Conservation (phyloP, 495 filamentous ascomycete species). For the Letharia columbiana region DNA sequence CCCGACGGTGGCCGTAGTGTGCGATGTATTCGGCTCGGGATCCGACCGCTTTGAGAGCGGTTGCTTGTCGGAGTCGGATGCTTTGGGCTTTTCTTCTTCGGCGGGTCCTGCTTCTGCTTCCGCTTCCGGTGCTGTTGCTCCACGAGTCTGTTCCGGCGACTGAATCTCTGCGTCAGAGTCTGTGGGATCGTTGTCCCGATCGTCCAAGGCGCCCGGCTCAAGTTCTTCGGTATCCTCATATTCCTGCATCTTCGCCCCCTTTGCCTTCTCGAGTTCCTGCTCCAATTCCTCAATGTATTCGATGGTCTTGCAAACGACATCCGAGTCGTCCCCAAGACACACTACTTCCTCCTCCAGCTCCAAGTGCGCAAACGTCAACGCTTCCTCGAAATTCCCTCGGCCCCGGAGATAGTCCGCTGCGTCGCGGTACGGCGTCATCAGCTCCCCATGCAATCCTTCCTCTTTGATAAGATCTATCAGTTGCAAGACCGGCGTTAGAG, state of each 20-base stretch:
- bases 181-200: too few relatives aligned
- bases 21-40: too few relatives aligned
- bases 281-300: not conserved
- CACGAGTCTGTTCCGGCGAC: too few relatives aligned
- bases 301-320: not conserved
- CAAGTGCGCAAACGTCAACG: not conserved
- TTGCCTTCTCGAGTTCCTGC: not conserved
- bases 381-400: not conserved
- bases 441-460: not conserved
- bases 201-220: not conserved
- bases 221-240: not conserved
- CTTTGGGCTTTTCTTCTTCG: too few relatives aligned
- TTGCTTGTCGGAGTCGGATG: too few relatives aligned
- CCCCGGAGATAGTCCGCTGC: not conserved
- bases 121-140: too few relatives aligned
- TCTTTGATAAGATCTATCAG: not conserved
- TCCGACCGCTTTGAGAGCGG: too few relatives aligned
- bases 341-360: not conserved
- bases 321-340: not conserved
- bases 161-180: too few relatives aligned
- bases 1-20: too few relatives aligned
- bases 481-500: not conserved
- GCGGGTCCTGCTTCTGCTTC: too few relatives aligned
- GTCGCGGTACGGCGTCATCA: not conserved
- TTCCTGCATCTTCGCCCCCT: not conserved